Percentiles rank a stretch among this genome's conserved stretches.
Conservation (phyloP, 495 filamentous ascomycete genomes). For the Acidiella bohemica region DNA sequence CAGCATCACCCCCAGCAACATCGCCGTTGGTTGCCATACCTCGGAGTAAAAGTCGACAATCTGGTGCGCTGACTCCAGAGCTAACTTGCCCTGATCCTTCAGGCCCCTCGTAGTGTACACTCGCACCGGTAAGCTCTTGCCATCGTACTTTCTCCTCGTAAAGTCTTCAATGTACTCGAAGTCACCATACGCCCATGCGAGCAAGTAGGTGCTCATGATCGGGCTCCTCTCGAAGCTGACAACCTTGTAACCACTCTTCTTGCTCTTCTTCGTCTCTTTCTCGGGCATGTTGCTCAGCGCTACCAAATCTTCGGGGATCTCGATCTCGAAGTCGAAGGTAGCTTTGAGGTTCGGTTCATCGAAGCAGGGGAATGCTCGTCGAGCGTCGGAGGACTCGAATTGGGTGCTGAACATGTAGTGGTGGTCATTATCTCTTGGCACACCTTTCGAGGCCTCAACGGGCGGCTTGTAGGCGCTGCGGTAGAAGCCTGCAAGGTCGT, state of each 20-base stretch:
- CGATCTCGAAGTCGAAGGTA: conserved; percentile 82
- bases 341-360: conserved; percentile 97
- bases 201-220: conserved; percentile 86
- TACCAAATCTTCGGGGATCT: conserved; percentile 72
- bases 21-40: too few relatives aligned
- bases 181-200: conserved; percentile 93
- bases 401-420: conserved; percentile 88
- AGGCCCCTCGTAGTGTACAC: conserved; percentile 90
- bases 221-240: conserved; percentile 79
- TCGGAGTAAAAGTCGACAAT: conserved; percentile 93
- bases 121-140: conserved; percentile 76
- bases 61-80: conserved; percentile 70
- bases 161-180: conserved; percentile 90
- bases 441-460: conserved; percentile 51
- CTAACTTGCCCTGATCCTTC: conserved; percentile 75
- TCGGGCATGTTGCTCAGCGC: conserved; percentile 92
- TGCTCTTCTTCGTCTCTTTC: conserved; percentile 47
- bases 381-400: conserved; percentile 91
- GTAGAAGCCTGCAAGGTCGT: conserved; percentile 82
- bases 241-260: conserved; percentile 51
- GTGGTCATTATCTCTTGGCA: conserved; percentile 63
- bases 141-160: conserved; percentile 77
- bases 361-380: conserved; percentile 90
- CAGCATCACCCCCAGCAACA: too few relatives aligned
- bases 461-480: conserved; percentile 83